Percentiles rank a stretch among this genome's conserved stretches.
Evolutionary conservation across 306 rosid species (phyloP).

Genomic region (Citrullus amarus): DNA sequence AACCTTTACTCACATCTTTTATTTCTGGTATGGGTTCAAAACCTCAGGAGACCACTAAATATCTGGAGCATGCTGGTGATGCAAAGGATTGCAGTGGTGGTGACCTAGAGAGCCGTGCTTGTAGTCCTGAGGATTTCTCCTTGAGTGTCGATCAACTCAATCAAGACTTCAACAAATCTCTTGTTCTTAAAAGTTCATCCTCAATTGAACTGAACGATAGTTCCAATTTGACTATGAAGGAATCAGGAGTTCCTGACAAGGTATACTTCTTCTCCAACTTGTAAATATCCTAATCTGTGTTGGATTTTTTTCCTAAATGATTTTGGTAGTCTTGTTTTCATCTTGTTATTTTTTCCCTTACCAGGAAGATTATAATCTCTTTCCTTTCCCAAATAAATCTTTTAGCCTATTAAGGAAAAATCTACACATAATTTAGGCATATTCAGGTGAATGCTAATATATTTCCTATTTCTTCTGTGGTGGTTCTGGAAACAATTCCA

Average conservation of each 20-base stretch:
- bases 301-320: neutral
- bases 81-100: neutral
- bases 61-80: neutral
- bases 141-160: neutral
- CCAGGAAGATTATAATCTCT: neutral
- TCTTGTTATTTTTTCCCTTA: neutral
- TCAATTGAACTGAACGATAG: neutral
- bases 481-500: neutral
- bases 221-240: neutral
- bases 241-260: neutral
- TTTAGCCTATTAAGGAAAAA: neutral
- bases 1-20: neutral
- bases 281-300: neutral
- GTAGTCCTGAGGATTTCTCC: neutral
- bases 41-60: neutral
- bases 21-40: constrained; percentile 12
- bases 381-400: neutral
- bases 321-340: neutral
- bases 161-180: neutral
- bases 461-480: neutral
- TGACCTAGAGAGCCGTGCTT: neutral
- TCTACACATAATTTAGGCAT: neutral
- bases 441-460: neutral
- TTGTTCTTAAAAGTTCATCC: constrained; percentile 4
- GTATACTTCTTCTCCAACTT: constrained; percentile 1